Conservation (phyloP, 441 rosid species). For the Syzygium malaccense region DNA sequence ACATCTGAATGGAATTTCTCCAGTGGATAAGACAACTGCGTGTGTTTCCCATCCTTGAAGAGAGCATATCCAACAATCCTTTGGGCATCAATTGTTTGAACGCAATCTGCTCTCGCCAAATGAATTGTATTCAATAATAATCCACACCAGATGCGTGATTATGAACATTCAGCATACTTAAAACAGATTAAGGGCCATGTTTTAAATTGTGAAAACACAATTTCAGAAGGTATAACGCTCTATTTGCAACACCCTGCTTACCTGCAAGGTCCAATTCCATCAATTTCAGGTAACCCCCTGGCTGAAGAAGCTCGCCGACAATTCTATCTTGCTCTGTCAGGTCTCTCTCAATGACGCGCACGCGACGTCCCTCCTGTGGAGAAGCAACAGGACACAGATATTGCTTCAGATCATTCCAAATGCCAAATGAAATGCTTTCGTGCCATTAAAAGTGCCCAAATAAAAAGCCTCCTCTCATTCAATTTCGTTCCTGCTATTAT, state of each 20-base stretch:
- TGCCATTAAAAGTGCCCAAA: not conserved
- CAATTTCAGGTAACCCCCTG: conserved; percentile 14
- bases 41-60: not conserved
- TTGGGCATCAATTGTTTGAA: not conserved
- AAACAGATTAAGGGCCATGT: not conserved
- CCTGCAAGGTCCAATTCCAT: conserved; percentile 10
- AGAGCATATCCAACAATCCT: not conserved
- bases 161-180: not conserved
- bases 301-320: conserved; percentile 14
- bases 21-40: not conserved
- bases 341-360: conserved; percentile 7
- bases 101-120: not conserved
- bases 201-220: not conserved
- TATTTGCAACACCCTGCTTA: not conserved
- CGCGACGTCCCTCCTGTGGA: conserved; percentile 12
- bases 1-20: not conserved
- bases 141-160: not conserved
- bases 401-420: not conserved
- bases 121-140: not conserved
- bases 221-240: not conserved
- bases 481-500: not conserved
- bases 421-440: not conserved
- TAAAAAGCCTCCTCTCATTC: not conserved
- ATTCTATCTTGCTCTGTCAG: conserved; percentile 9
- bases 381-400: not conserved